These are phyloP conservation scores for Extremus antarcticus DNA, from an alignment of 495 filamentous ascomycete genomes.

Conservation along the genomic window DNA sequence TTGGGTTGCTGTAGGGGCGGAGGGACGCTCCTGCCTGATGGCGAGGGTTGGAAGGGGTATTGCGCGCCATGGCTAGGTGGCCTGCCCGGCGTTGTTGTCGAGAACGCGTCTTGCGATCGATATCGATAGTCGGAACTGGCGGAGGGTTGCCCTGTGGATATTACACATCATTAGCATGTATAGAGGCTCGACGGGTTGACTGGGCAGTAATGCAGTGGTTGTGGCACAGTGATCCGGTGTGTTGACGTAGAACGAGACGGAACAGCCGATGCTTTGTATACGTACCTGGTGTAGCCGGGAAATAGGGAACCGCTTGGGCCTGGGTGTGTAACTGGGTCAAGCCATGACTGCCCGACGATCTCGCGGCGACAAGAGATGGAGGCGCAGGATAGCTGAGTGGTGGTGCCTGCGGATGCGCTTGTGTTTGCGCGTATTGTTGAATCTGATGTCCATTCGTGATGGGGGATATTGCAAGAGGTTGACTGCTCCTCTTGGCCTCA, in stretches of 20 bases:
- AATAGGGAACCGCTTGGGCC: conserved; percentile 37
- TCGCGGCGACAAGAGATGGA: not conserved
- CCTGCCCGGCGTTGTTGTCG: conserved; percentile 18
- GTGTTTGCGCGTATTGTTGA: not conserved
- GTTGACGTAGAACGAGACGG: too few species aligned
- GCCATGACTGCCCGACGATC: conserved; percentile 8
- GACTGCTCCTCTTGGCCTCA: not conserved
- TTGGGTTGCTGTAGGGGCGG: conserved; percentile 39
- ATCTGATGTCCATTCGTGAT: not conserved
- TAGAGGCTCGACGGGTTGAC: too few species aligned
- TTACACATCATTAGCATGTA: too few species aligned
- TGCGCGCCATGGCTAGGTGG: not conserved
- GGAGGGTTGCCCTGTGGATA: too few species aligned
- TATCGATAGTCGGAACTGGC: conserved; percentile 28
- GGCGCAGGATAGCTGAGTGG: conserved; percentile 3
- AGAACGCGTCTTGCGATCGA: conserved; percentile 34
- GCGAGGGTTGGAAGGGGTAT: conserved; percentile 39
- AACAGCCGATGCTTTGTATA: too few species aligned
- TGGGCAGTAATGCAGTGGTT: too few species aligned
- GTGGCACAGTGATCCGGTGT: too few species aligned
- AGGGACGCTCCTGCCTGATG: conserved; percentile 31
- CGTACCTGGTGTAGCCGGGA: too few species aligned
- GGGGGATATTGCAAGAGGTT: not conserved
- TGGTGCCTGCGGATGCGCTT: not conserved
- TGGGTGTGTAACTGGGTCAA: conserved; percentile 34